phyloP scores from a whole-genome alignment of 2,329 filamentous ascomycete genomes.

The Venturia carpophila region DNA sequence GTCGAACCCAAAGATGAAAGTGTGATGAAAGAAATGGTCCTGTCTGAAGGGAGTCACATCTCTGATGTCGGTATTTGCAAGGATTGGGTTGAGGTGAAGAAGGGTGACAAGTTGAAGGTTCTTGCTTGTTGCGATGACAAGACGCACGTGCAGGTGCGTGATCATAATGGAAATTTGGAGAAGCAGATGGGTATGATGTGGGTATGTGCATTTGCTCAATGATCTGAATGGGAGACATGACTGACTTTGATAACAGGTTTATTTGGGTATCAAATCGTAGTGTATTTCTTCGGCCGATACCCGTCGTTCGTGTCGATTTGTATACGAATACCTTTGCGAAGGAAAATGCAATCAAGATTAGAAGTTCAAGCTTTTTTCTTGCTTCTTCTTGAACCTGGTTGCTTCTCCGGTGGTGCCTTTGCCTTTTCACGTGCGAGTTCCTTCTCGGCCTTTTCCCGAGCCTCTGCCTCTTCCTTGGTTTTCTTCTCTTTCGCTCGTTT shows the following conservation, averaged over 20 bases:
- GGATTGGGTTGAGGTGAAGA: constrained; percentile 15
- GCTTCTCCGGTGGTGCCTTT: constrained; percentile 5
- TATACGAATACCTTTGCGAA: not conserved
- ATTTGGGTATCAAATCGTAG: constrained; percentile 8
- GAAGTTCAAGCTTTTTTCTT: constrained; percentile 12
- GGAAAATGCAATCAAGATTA: not conserved
- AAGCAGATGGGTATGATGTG: constrained; percentile 17
- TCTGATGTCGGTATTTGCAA: constrained; percentile 14
- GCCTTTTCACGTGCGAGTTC: not conserved
- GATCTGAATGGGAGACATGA: not conserved
- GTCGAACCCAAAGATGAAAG: not conserved
- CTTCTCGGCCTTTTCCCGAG: constrained; percentile 7
- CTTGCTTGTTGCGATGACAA: constrained; percentile 15
- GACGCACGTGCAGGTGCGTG: constrained; percentile 7
- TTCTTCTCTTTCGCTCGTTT: constrained; percentile 50
- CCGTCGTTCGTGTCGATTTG: not conserved
- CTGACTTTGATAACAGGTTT: not conserved
- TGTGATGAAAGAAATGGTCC: not conserved
- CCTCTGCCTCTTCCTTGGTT: constrained; percentile 2
- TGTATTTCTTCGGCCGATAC: not conserved
- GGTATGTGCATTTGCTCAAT: not conserved
- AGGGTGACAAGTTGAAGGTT: constrained; percentile 13
- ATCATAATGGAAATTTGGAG: not conserved
- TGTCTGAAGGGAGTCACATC: constrained; percentile 10
- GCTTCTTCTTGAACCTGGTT: constrained; percentile 18